Evolutionary conservation across 2,329 filamentous ascomycete species (phyloP).

Genomic region (Mollisiaceae sp.): DNA sequence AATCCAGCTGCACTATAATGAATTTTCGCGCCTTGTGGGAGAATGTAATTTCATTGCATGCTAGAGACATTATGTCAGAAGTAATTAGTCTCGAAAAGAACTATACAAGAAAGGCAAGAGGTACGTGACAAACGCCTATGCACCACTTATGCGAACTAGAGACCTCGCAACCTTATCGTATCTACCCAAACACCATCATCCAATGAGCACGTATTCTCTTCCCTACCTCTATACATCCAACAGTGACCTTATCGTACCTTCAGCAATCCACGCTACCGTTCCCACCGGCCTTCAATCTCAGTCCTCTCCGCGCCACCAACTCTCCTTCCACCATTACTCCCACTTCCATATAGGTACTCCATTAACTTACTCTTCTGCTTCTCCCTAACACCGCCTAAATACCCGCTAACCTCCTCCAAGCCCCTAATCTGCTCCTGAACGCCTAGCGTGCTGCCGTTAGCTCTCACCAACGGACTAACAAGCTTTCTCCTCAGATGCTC

Average conservation of each 20-base stretch:
- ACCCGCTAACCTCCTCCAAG: slow-evolving; percentile 77
- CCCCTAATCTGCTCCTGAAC: slow-evolving; percentile 87
- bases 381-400: slow-evolving; percentile 76
- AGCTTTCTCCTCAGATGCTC: slow-evolving; percentile 84
- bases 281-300: slow-evolving; percentile 19
- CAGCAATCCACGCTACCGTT: slow-evolving; percentile 9
- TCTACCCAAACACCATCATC: not conserved
- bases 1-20: no score
- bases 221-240: slow-evolving; percentile 6
- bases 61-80: not conserved
- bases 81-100: slow-evolving; percentile 2
- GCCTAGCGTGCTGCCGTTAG: slow-evolving; percentile 70
- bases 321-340: slow-evolving; percentile 32
- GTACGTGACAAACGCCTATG: not conserved
- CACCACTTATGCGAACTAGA: not conserved
- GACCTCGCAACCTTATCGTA: not conserved
- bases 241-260: not conserved
- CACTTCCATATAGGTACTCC: slow-evolving; percentile 72
- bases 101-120: not conserved
- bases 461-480: slow-evolving; percentile 80
- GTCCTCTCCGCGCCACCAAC: slow-evolving; percentile 15
- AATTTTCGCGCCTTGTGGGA: not conserved
- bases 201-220: not conserved
- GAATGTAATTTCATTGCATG: not conserved
- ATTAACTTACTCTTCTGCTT: slow-evolving; percentile 83